Conservation (phyloP, 768 basidiomycete species). For the Suillus ampliporus region DNA sequence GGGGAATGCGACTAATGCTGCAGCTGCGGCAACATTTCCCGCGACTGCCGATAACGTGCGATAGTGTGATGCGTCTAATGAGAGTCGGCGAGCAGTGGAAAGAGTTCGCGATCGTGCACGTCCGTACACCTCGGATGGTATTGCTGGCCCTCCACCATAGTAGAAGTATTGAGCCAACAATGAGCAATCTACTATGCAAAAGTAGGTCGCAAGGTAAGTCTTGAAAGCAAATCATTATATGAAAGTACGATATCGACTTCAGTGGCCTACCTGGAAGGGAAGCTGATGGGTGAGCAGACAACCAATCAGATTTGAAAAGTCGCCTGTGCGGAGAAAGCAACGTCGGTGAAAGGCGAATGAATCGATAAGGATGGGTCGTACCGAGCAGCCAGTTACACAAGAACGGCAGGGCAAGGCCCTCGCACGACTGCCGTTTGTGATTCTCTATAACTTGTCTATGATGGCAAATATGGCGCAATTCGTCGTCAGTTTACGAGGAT, state of each 20-base stretch:
- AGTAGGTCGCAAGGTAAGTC: slow-evolving; percentile 93
- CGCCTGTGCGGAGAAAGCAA: slow-evolving; percentile 56
- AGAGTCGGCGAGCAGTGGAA: slow-evolving; percentile 50
- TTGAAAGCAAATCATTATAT: slow-evolving; percentile 36
- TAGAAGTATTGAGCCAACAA: slow-evolving; percentile 85
- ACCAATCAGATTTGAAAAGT: slow-evolving; percentile 90
- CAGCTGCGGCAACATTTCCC: slow-evolving; percentile 73
- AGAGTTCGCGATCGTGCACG: slow-evolving; percentile 50
- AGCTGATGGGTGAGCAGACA: slow-evolving; percentile 92
- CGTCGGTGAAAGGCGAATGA: not conserved
- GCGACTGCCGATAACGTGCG: slow-evolving; percentile 73
- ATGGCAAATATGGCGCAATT: slow-evolving; percentile 6
- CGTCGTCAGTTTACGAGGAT: slow-evolving; percentile 12
- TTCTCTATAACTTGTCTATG: slow-evolving; percentile 86
- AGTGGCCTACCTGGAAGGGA: slow-evolving; percentile 82
- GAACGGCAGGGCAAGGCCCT: slow-evolving; percentile 92
- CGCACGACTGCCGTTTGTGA: slow-evolving; percentile 73
- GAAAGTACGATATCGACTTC: slow-evolving; percentile 12
- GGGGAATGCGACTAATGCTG: slow-evolving; percentile 69
- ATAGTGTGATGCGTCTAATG: slow-evolving; percentile 66
- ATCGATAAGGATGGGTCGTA: slow-evolving; percentile 40
- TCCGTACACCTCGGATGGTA: slow-evolving; percentile 40
- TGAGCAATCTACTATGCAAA: slow-evolving; percentile 79
- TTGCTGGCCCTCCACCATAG: slow-evolving; percentile 53
- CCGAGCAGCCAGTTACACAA: slow-evolving; percentile 92